Base-by-base conservation (phyloP, 345 rosid genomes). In the Conringia planisiliqua region DNA sequence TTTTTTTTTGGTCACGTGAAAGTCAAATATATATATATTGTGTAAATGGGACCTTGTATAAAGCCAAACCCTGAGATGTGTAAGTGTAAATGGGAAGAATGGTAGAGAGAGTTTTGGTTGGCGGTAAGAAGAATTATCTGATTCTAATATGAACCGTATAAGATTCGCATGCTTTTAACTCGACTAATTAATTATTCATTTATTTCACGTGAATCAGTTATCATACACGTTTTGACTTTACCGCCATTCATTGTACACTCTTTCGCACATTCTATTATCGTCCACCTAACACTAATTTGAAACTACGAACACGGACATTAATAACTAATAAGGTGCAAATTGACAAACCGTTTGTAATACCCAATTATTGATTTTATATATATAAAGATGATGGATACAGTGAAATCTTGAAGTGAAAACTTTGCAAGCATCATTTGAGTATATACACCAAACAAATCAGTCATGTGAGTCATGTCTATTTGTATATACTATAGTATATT, bases 181-280 rank as follows among this genome's bases (percentile, higher is more conserved):
- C 6, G 4, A 6, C 52, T 61, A 10, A 20, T 67, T 29, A 75
- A 20, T 10, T 39, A 48, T 50, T 29, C 62, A 59, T 38, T 38
- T 13, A 29, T 6, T 3, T 66, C 62, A 61, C 24, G 73, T 50
- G 73, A 59, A 47, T 66, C 32, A 27, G 26, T 14, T 52, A 40
- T 32, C 38, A 43, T 46, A 13, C 61, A 64, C 42, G 17, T 54
- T 33, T 65, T 64, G 77, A 73, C 71, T 74, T 65, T 43, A 57
- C 22, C 29, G 0, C n/a, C 36, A 27, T 38, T 39, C 47, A 7
- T 0, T 60, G n/a, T 24, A 56, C 59, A 44, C 50, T 16, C 29
- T 33, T 73, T 64, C 65, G 55, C 69, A 16, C 71, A 42, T 46
- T 54, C 32, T 38, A 20, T 18, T 14, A 27, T 26, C 51, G 18